These are phyloP conservation scores for Amanita pallidorosea DNA, from an alignment of 768 basidiomycete genomes.

Conservation along the genomic window DNA sequence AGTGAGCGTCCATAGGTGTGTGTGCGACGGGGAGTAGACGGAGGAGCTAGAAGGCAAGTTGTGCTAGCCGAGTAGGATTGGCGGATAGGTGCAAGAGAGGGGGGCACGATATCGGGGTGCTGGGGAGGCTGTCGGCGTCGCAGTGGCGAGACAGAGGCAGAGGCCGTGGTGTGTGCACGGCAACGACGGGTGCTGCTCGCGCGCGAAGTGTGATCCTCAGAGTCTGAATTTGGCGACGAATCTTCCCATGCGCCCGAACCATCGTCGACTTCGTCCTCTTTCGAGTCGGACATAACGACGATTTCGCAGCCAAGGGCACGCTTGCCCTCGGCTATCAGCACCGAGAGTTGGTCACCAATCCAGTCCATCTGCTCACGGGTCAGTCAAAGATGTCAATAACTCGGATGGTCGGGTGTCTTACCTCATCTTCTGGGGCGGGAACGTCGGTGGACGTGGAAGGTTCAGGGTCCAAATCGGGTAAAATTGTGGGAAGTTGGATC, in stretches of 20 bases:
- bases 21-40: conserved; percentile 9
- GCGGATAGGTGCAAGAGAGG: neutral
- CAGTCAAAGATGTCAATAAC: neutral
- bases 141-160: neutral
- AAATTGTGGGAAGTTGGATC: conserved; percentile 17
- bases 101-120: neutral
- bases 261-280: conserved; percentile 72
- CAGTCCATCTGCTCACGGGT: conserved; percentile 57
- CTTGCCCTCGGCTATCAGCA: conserved; percentile 71
- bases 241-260: conserved; percentile 71
- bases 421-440: conserved; percentile 32
- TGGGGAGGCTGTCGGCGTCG: neutral
- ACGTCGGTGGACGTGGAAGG: neutral
- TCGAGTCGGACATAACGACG: conserved; percentile 63
- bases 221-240: neutral
- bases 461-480: conserved; percentile 27
- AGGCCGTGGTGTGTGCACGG: neutral
- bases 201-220: neutral
- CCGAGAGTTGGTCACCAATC: conserved; percentile 61
- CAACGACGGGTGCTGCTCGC: neutral
- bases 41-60: conserved; percentile 2
- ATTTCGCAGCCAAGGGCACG: conserved; percentile 69
- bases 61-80: neutral
- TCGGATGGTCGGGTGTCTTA: conserved; percentile 12
- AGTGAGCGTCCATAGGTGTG: conserved; percentile 1